Conservation (phyloP, 176 grass and related monocot species). For the Ampelocalamus luodianensis region DNA sequence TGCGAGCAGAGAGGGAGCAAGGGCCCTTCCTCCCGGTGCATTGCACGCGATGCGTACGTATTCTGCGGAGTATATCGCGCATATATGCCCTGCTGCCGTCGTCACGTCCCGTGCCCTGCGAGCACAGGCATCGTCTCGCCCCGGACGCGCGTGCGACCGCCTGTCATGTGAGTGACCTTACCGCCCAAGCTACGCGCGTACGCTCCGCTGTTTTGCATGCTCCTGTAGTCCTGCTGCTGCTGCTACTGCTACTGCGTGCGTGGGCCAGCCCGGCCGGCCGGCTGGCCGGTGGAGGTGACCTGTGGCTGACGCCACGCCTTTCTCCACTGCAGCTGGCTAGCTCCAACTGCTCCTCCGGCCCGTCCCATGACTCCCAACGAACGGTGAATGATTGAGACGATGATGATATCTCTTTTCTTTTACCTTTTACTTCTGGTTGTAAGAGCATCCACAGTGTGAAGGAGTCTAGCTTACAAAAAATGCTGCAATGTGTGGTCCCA, state of each 20-base stretch:
- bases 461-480: too few relatives aligned
- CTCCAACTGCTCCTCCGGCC: slow-evolving; percentile 19
- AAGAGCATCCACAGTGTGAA: too few relatives aligned
- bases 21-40: too few relatives aligned
- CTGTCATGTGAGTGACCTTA: background rate
- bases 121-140: background rate
- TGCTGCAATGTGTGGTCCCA: too few relatives aligned
- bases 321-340: background rate
- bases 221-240: background rate
- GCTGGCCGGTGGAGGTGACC: slow-evolving; percentile 29
- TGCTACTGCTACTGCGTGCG: slow-evolving; percentile 1
- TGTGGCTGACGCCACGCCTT: slow-evolving; percentile 33
- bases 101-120: background rate
- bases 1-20: background rate
- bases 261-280: background rate
- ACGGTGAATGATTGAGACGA: slow-evolving; percentile 52
- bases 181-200: slow-evolving; percentile 1
- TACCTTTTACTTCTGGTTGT: background rate
- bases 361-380: background rate
- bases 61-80: background rate
- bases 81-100: background rate
- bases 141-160: background rate
- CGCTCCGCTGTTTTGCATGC: background rate
- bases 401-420: slow-evolving; percentile 7
- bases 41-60: background rate